phyloP scores from a whole-genome alignment of 2,329 filamentous ascomycete species.

The Hypoxylon sp. region DNA sequence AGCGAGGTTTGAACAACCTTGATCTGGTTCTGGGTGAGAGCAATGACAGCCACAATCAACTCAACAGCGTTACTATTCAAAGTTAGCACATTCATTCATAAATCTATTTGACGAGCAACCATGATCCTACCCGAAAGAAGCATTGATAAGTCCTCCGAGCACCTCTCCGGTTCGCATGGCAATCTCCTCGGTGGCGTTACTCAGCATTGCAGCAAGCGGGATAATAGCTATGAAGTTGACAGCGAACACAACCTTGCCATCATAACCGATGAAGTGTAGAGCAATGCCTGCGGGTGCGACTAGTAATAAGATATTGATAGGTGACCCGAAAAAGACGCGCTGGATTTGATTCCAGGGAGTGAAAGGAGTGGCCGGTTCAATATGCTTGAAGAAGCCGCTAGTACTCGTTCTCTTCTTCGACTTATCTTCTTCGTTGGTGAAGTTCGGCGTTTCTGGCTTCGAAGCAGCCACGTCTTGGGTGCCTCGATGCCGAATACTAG shows the following conservation, averaged over 20 bases:
- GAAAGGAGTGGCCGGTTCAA: constrained; percentile 66
- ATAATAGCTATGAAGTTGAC: constrained; percentile 96
- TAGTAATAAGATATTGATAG: constrained; percentile 86
- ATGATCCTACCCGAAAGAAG: constrained; percentile 79
- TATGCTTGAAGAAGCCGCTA: constrained; percentile 57
- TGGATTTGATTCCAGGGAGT: constrained; percentile 75
- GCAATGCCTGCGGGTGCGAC: constrained; percentile 85
- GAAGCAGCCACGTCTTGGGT: constrained; percentile 34
- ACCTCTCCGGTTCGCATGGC: constrained; percentile 85
- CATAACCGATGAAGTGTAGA: constrained; percentile 71
- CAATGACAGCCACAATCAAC: constrained; percentile 88
- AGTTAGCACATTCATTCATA: constrained; percentile 18
- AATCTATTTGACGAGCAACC: neutral
- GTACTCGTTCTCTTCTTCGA: constrained; percentile 56
- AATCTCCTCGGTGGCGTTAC: constrained; percentile 91
- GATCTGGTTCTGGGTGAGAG: constrained; percentile 78
- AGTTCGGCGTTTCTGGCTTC: constrained; percentile 15
- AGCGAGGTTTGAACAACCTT: constrained; percentile 92
- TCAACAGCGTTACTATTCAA: constrained; percentile 80
- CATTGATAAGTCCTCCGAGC: constrained; percentile 88
- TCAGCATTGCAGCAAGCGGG: constrained; percentile 86
- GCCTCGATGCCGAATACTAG: constrained; percentile 28
- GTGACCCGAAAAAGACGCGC: constrained; percentile 82
- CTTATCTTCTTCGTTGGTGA: constrained; percentile 51
- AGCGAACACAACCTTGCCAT: constrained; percentile 71